Evolutionary conservation across 345 rosid genomes (phyloP).

Genomic region (Noccaea caerulescens): DNA sequence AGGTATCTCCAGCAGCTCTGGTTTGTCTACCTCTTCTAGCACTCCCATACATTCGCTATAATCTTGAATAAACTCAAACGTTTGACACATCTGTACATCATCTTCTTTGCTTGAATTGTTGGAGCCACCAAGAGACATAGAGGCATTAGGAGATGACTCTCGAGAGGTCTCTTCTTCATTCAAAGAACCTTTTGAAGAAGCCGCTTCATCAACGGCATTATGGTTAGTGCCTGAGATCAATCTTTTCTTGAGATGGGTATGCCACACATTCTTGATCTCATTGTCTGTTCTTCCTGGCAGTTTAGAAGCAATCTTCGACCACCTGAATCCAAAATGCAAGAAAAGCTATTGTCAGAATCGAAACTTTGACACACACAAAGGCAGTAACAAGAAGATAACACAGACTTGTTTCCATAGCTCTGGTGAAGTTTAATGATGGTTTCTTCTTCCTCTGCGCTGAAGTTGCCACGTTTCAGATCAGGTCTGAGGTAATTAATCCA

Average conservation of each 20-base stretch:
- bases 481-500: conserved; percentile 49
- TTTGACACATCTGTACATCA: conserved; percentile 15
- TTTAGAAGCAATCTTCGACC: conserved; percentile 58
- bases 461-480: conserved; percentile 47
- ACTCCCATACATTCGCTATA: conserved; percentile 24
- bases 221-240: conserved; percentile 20
- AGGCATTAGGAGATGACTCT: conserved; percentile 46
- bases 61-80: conserved; percentile 23
- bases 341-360: conserved; percentile 7
- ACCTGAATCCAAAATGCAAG: conserved; percentile 40
- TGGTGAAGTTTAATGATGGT: conserved; percentile 46
- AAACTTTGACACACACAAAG: conserved; percentile 25
- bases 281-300: conserved; percentile 59
- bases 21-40: conserved; percentile 69
- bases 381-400: background rate
- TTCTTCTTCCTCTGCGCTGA: conserved; percentile 46
- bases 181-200: conserved; percentile 37
- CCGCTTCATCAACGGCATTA: conserved; percentile 29
- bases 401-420: conserved; percentile 43
- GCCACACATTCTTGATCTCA: conserved; percentile 67
- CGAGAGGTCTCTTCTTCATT: conserved; percentile 40
- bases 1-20: conserved; percentile 52
- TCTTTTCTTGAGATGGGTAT: conserved; percentile 57
- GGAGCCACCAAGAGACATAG: conserved; percentile 51
- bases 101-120: conserved; percentile 36